Conservation (phyloP, 306 rosid species). For the Mucuna pruriens region DNA sequence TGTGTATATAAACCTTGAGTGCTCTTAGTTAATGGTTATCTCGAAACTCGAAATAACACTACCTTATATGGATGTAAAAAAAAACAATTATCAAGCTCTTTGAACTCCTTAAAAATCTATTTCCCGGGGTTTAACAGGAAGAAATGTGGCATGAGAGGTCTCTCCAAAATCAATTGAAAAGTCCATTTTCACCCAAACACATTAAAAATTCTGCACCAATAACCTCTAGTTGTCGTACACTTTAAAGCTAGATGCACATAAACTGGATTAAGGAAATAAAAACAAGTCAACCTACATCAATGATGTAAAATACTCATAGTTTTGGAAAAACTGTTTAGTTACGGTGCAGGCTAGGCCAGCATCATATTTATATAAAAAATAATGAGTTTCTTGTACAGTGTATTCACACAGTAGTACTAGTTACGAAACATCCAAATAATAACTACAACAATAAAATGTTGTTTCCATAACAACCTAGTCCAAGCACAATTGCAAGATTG, state of each 20-base stretch:
- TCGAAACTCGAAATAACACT: too few relatives aligned
- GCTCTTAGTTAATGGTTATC: too few relatives aligned
- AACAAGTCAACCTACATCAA: neutral
- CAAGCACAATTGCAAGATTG: neutral
- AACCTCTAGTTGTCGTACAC: neutral
- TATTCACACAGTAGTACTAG: neutral
- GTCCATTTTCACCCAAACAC: neutral
- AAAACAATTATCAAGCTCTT: too few relatives aligned
- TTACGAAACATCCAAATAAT: neutral
- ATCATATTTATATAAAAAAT: neutral
- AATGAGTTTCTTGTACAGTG: neutral
- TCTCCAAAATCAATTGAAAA: neutral
- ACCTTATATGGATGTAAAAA: too few relatives aligned
- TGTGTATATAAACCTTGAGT: too few relatives aligned
- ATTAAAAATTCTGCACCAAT: neutral
- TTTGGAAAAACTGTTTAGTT: neutral
- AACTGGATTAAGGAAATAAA: slow-evolving; percentile 1
- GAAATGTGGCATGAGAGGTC: too few relatives aligned
- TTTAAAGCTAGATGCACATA: slow-evolving; percentile 11
- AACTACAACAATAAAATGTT: neutral
- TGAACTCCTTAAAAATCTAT: too few relatives aligned
- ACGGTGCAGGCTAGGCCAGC: too few relatives aligned
- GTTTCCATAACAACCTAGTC: neutral
- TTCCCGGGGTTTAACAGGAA: too few relatives aligned
- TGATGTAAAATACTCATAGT: neutral